phyloP scores from a whole-genome alignment of 139 green algal species.

The Pleodorina starrii region DNA sequence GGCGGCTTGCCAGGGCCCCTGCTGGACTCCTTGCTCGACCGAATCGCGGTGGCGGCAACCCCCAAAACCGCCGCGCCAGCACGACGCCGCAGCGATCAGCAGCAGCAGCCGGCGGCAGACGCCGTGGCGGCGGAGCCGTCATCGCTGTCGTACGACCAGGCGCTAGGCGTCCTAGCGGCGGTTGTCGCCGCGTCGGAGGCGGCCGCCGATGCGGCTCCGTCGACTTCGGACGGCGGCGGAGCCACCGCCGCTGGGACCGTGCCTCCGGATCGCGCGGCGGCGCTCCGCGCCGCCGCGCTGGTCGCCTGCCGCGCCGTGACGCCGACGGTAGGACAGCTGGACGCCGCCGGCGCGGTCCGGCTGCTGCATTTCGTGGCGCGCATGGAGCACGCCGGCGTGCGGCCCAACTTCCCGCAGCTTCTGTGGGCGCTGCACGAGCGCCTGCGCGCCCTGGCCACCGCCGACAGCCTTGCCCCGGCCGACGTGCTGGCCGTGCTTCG shows the following conservation, averaged over 20 bases:
- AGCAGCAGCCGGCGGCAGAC: too few relatives aligned
- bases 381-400: background rate
- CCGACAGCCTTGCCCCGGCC: background rate
- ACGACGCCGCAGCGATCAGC: background rate
- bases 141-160: slow-evolving; percentile 19
- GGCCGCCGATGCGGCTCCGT: background rate
- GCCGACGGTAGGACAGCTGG: background rate
- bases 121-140: background rate
- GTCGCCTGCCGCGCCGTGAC: background rate
- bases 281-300: background rate
- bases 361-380: background rate
- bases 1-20: background rate
- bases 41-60: background rate
- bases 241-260: background rate
- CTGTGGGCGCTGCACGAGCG: slow-evolving; percentile 34
- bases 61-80: background rate
- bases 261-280: background rate
- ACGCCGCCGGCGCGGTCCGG: background rate
- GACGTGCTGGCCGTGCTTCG: background rate
- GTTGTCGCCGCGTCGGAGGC: background rate
- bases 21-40: background rate
- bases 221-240: background rate
- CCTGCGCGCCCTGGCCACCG: background rate
- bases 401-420: background rate
- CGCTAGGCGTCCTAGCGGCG: background rate